A percentile compares a stretch with the other conserved stretches of the same genome.
phyloP scores from a whole-genome alignment of 2,329 filamentous ascomycete genomes.

The Pyrenophora teres region DNA sequence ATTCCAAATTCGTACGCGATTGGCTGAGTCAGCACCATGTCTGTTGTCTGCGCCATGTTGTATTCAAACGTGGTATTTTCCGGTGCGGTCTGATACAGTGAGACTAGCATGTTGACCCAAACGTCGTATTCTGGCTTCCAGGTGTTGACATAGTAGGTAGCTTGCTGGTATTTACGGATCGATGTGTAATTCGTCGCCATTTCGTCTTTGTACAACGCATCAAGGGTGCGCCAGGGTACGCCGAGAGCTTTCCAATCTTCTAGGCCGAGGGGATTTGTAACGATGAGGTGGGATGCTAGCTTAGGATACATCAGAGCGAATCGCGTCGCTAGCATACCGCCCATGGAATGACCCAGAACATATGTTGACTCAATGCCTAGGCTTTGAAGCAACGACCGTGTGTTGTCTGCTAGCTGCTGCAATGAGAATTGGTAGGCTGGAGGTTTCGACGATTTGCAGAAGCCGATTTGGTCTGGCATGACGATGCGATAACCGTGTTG shows the following conservation, averaged over 20 bases:
- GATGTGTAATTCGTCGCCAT: slow-evolving; percentile 29
- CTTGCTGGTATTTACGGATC: slow-evolving; percentile 36
- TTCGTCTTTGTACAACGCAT: slow-evolving; percentile 24
- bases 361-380: slow-evolving; percentile 53
- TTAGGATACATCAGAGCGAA: slow-evolving; percentile 59
- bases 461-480: slow-evolving; percentile 61
- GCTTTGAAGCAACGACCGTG: slow-evolving; percentile 52
- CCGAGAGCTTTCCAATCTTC: slow-evolving; percentile 56
- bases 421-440: slow-evolving; percentile 58
- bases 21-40: slow-evolving; percentile 61
- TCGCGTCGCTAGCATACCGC: slow-evolving; percentile 59
- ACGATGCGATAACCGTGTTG: slow-evolving; percentile 58
- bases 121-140: slow-evolving; percentile 58
- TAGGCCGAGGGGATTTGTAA: slow-evolving; percentile 59
- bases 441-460: slow-evolving; percentile 63
- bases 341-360: slow-evolving; percentile 61
- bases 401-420: slow-evolving; percentile 59
- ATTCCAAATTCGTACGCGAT: slow-evolving; percentile 57
- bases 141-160: slow-evolving; percentile 39
- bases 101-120: slow-evolving; percentile 61
- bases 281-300: slow-evolving; percentile 51
- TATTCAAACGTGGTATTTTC: slow-evolving; percentile 50
- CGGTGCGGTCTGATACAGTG: slow-evolving; percentile 55
- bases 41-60: slow-evolving; percentile 58
- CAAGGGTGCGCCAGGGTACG: slow-evolving; percentile 31